Evolutionary conservation across 176 grass and related monocot species (phyloP).

Genomic region (Phoenix roebelenii): DNA sequence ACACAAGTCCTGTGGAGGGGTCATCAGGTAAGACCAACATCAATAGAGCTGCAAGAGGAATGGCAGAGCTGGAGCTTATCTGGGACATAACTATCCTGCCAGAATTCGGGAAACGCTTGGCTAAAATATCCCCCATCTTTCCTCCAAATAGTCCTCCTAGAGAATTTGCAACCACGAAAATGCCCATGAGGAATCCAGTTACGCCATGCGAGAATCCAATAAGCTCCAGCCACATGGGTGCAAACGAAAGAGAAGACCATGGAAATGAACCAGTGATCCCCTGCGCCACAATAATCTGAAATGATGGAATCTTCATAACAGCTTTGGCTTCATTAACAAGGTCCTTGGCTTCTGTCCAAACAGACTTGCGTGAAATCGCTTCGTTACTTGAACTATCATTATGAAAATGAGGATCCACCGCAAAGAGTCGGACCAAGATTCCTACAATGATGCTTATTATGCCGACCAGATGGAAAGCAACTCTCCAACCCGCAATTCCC

Average conservation of each 20-base stretch:
- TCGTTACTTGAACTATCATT: not conserved
- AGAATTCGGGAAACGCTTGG: conserved; percentile 41
- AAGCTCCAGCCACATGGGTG: conserved; percentile 82
- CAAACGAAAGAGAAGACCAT: conserved; percentile 67
- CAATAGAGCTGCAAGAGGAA: conserved; percentile 64
- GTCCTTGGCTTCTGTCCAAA: conserved; percentile 44
- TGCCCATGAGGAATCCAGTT: conserved; percentile 36
- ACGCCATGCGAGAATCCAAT: conserved; percentile 47
- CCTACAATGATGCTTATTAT: conserved; percentile 51
- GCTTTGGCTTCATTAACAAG: conserved; percentile 43
- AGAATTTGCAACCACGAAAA: conserved; percentile 51
- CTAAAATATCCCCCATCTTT: conserved; percentile 65
- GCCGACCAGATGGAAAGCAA: conserved; percentile 70
- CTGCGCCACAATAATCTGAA: conserved; percentile 92
- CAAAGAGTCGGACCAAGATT: conserved; percentile 46
- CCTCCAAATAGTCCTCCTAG: conserved; percentile 60
- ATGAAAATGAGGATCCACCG: conserved; percentile 56
- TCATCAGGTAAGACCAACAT: conserved; percentile 56
- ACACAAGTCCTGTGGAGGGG: conserved; percentile 31
- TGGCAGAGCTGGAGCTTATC: conserved; percentile 68
- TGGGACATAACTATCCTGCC: conserved; percentile 66
- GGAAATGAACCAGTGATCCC: conserved; percentile 83
- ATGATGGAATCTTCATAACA: conserved; percentile 61
- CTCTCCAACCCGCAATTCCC: conserved; percentile 58
- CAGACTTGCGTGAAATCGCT: conserved; percentile 17